Base-by-base conservation (phyloP, 2,329 filamentous ascomycete genomes). In the Aspergillus fischeri region DNA sequence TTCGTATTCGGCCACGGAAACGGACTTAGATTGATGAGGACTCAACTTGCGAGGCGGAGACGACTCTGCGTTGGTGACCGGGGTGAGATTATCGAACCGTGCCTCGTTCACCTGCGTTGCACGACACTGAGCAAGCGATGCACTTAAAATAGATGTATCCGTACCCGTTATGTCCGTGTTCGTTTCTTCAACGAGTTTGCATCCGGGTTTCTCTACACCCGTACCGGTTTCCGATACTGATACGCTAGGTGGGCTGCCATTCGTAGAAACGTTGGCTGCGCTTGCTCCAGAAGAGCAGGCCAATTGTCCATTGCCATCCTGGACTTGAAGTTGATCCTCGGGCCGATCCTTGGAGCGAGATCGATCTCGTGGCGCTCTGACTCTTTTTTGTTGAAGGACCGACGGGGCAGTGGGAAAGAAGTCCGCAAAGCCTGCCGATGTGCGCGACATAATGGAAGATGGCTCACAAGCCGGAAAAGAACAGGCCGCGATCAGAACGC, bases 331-430 rank as follows among this genome's bases (percentile, higher is more conserved):
- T 53, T 65, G 67, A n/a, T 64, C 73, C 78, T 85, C 78, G 54
- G 82, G 80, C 73, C 81, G 67, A 20, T 64, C 73, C 78, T 85
- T 78, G 54, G 82, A 79, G 73, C 81, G 86, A 70, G 85, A 83
- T 71, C 84, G 80, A 73, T 86, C 83, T 71, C 81, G 81, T 63
- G 82, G 81, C 53, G 70, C 66, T 65, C 75, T 75, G 62, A 70
- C 72, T 70, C 76, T 77, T 75, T 78, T 78, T 65, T 77, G 73
- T 63, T 78, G 76, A 55, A 82, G 74, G 63, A 85, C 86, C 67
- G 85, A 84, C 66, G 90, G 89, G 71, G 89, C 90, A 73, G 88
- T 86, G 66, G 89, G 89, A 77, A 92, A 92, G 83, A 91, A 94
- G 78, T 92, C 86, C 78, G 88, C 89, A 82, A 92, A 92, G 79